Percentiles rank a stretch among this genome's conserved stretches.
Evolutionary conservation across 495 filamentous ascomycete species (phyloP).

Genomic region (Penicillium manginii): DNA sequence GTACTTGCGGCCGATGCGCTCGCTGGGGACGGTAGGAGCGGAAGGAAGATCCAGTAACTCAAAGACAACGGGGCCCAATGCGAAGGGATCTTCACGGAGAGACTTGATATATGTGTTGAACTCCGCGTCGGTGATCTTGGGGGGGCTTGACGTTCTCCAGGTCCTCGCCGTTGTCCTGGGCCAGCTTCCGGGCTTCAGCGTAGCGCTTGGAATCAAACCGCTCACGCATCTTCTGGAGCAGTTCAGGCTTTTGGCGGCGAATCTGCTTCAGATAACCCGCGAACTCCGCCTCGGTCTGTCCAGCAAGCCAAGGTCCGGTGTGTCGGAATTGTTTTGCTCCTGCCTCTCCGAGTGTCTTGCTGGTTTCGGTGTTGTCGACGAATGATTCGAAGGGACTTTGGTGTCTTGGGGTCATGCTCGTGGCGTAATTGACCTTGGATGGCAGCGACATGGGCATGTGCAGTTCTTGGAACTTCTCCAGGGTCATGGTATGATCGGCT

Average conservation of each 20-base stretch:
- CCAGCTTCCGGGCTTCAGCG: constrained; percentile 41
- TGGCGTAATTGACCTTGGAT: constrained; percentile 31
- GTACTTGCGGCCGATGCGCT: constrained; percentile 39
- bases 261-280: constrained; percentile 65
- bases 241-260: constrained; percentile 60
- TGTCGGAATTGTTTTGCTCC: constrained; percentile 46
- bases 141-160: constrained; percentile 30
- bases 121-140: constrained; percentile 62
- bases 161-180: constrained; percentile 52
- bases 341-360: constrained; percentile 31
- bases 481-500: constrained; percentile 76
- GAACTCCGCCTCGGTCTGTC: constrained; percentile 75
- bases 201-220: constrained; percentile 46
- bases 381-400: constrained; percentile 55
- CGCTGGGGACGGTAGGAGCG: constrained; percentile 40
- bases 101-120: constrained; percentile 62
- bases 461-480: constrained; percentile 87
- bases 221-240: constrained; percentile 62
- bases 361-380: constrained; percentile 51
- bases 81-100: constrained; percentile 56
- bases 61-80: constrained; percentile 49
- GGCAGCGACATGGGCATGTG: constrained; percentile 65
- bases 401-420: constrained; percentile 39
- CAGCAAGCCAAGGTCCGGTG: constrained; percentile 79
- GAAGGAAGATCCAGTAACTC: constrained; percentile 55